Conservation (phyloP, 2,329 filamentous ascomycete genomes). For the Trichocomaceae sp. region DNA sequence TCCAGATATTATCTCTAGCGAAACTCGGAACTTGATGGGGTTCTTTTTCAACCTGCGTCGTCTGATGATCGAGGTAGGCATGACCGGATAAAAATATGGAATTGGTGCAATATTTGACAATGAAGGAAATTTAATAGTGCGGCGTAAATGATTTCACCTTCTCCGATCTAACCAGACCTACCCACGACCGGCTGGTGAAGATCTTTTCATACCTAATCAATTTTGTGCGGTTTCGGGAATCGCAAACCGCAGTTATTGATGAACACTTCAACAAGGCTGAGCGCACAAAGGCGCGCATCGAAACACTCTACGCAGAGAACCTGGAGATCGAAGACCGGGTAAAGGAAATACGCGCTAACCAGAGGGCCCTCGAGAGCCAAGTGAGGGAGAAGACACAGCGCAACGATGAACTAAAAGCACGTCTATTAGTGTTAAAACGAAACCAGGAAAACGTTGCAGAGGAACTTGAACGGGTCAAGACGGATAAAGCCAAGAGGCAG, state of each 20-base stretch:
- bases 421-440: slow-evolving; percentile 70
- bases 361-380: slow-evolving; percentile 71
- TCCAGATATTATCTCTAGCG: slow-evolving; percentile 72
- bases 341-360: slow-evolving; percentile 71
- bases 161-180: slow-evolving; percentile 83
- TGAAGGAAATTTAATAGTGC: slow-evolving; percentile 51
- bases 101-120: slow-evolving; percentile 2
- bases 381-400: slow-evolving; percentile 77
- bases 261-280: slow-evolving; percentile 90
- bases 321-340: slow-evolving; percentile 76
- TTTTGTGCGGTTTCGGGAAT: slow-evolving; percentile 94
- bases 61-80: slow-evolving; percentile 60
- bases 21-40: slow-evolving; percentile 90
- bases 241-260: slow-evolving; percentile 81
- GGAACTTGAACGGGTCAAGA: slow-evolving; percentile 74
- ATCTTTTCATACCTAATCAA: slow-evolving; percentile 98
- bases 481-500: slow-evolving; percentile 70
- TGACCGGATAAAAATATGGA: not conserved
- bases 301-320: slow-evolving; percentile 77
- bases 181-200: slow-evolving; percentile 81
- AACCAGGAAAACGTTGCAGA: slow-evolving; percentile 78
- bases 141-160: slow-evolving; percentile 92
- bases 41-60: slow-evolving; percentile 82
- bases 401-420: slow-evolving; percentile 80
- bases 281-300: slow-evolving; percentile 77